Evolutionary conservation across 441 rosid genomes (phyloP).

Genomic region (Populus hybrid): DNA sequence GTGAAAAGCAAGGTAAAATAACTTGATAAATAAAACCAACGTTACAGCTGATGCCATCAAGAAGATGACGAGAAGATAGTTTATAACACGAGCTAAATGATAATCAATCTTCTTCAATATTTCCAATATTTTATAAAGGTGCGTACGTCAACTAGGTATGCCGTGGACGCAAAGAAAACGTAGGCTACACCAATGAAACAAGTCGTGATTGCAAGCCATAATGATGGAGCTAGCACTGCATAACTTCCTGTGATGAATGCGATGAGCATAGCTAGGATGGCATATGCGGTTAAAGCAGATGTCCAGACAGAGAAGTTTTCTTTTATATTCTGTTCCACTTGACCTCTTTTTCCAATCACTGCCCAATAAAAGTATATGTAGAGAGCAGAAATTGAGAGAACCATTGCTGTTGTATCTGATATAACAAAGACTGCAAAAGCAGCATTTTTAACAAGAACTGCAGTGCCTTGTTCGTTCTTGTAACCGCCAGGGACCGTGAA

Average conservation of each 20-base stretch:
- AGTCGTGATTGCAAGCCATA: slow-evolving; percentile 1
- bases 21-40: too few species aligned
- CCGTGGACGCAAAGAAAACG: background rate
- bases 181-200: background rate
- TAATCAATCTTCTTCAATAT: too few species aligned
- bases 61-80: too few species aligned
- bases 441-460: background rate
- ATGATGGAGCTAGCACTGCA: slow-evolving; percentile 6
- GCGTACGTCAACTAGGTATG: too few species aligned
- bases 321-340: background rate
- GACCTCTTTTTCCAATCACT: too few species aligned
- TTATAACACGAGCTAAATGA: too few species aligned
- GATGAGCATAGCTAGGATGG: slow-evolving; percentile 14
- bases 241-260: slow-evolving; percentile 12
- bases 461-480: background rate
- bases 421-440: slow-evolving; percentile 1
- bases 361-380: background rate
- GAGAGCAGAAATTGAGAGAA: background rate
- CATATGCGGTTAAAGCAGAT: background rate
- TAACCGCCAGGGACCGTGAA: slow-evolving; percentile 12
- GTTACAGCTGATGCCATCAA: too few species aligned
- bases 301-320: background rate
- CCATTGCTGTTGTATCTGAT: background rate
- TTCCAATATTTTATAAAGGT: too few species aligned
- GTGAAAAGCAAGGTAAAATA: too few species aligned